A percentile compares a stretch with the other conserved stretches of the same genome.
Conservation (phyloP, 306 rosid genomes). For the Lathyrus oleraceus region DNA sequence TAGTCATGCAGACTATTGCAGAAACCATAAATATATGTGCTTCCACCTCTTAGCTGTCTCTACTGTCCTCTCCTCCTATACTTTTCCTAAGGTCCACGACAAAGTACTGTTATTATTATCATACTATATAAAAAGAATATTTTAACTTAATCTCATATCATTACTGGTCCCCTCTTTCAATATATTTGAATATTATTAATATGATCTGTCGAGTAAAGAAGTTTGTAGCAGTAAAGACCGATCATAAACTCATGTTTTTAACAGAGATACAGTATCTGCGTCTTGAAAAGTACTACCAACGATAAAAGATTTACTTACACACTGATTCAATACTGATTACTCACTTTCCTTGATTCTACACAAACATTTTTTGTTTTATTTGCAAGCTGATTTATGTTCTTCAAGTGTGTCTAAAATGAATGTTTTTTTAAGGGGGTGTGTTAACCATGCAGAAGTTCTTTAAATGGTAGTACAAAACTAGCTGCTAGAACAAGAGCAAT, state of each 20-base stretch:
- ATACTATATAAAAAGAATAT: too few species aligned
- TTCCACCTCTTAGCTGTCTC: slow-evolving; percentile 50
- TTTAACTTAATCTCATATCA: neutral
- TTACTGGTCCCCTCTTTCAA: neutral
- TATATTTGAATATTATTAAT: too few species aligned
- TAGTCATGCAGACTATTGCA: slow-evolving; percentile 16
- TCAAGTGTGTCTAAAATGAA: too few species aligned
- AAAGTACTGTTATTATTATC: neutral
- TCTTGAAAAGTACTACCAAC: neutral
- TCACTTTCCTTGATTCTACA: neutral
- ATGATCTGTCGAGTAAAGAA: neutral
- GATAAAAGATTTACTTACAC: slow-evolving; percentile 38
- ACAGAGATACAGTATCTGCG: slow-evolving; percentile 23
- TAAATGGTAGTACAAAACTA: too few species aligned
- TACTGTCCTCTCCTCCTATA: slow-evolving; percentile 32
- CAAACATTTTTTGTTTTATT: slow-evolving; percentile 10
- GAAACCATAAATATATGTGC: slow-evolving; percentile 46
- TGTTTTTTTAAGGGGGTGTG: too few species aligned
- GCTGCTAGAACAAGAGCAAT: too few species aligned
- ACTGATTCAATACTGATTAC: neutral
- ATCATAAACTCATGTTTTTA: neutral
- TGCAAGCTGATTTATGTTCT: slow-evolving; percentile 30
- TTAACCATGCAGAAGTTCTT: too few species aligned
- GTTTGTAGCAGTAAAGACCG: neutral
- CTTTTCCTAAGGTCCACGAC: slow-evolving; percentile 36